Percentiles rank a stretch among this genome's conserved stretches.
phyloP scores from a whole-genome alignment of 2,329 filamentous ascomycete genomes.

The Colletotrichum falcatum region DNA sequence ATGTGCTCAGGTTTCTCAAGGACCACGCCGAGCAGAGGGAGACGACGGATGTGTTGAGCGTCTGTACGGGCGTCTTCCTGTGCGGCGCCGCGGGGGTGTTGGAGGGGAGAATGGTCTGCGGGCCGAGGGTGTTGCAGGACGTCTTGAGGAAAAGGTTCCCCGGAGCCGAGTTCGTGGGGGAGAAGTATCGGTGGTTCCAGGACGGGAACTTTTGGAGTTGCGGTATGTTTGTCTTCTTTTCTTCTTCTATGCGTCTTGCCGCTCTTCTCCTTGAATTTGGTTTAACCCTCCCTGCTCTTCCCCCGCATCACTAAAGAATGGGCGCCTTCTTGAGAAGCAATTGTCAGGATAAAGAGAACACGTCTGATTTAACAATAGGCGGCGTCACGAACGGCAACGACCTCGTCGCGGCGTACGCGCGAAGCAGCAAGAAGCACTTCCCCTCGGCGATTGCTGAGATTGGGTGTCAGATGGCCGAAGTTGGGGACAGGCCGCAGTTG shows the following conservation, averaged over 20 bases:
- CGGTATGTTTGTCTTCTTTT: slow-evolving; percentile 52
- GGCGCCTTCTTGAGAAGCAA: not conserved
- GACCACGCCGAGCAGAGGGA: slow-evolving; percentile 51
- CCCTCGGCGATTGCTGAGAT: slow-evolving; percentile 58
- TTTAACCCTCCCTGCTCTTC: not conserved
- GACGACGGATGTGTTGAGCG: slow-evolving; percentile 61
- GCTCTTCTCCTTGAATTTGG: not conserved
- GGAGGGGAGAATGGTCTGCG: slow-evolving; percentile 59
- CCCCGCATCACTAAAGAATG: not conserved
- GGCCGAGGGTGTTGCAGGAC: slow-evolving; percentile 59
- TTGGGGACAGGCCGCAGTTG: slow-evolving; percentile 60
- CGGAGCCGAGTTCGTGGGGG: slow-evolving; percentile 56
- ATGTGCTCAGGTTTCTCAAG: slow-evolving; percentile 56
- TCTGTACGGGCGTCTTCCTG: slow-evolving; percentile 64
- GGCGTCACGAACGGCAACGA: slow-evolving; percentile 69
- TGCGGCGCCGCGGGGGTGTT: slow-evolving; percentile 62
- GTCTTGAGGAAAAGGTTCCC: slow-evolving; percentile 54
- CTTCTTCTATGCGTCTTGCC: not conserved
- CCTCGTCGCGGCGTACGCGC: slow-evolving; percentile 64
- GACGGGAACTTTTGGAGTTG: slow-evolving; percentile 68
- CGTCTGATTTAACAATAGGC: slow-evolving; percentile 48
- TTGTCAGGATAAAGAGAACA: not conserved
- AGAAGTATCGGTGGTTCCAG: slow-evolving; percentile 61
- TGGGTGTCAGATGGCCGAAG: slow-evolving; percentile 57
- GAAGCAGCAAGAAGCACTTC: slow-evolving; percentile 55